A percentile compares a stretch with the other conserved stretches of the same genome.
These are phyloP conservation scores for Polychaeton citri DNA, from an alignment of 2,329 filamentous ascomycete genomes.

Conservation along the genomic window DNA sequence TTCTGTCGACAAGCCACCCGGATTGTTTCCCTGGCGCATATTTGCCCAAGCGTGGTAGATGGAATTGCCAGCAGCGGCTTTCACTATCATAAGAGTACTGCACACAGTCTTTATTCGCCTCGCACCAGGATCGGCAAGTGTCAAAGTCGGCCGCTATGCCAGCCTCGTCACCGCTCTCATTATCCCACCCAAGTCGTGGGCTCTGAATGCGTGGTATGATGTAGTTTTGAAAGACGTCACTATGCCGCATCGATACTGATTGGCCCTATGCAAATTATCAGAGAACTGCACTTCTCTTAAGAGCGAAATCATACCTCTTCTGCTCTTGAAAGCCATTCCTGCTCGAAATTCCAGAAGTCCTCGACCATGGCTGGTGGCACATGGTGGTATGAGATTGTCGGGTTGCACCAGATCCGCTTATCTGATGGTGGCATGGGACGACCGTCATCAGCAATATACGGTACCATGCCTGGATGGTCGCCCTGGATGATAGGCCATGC, in stretches of 20 bases:
- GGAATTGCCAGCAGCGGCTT: neutral
- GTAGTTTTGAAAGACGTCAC: constrained; percentile 13
- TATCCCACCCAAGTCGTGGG: constrained; percentile 14
- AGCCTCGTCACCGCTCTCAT: constrained; percentile 9
- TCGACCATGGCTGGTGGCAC: constrained; percentile 10
- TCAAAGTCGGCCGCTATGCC: constrained; percentile 1
- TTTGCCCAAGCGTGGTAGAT: neutral
- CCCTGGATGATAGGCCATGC: constrained; percentile 17
- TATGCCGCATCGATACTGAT: constrained; percentile 7
- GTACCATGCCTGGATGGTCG: constrained; percentile 15
- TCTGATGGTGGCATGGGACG: neutral
- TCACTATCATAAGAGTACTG: constrained; percentile 4
- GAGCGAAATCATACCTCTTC: constrained; percentile 1
- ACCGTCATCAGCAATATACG: constrained; percentile 2
- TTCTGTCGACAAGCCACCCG: neutral
- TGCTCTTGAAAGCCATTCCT: constrained; percentile 8
- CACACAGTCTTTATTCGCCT: constrained; percentile 3
- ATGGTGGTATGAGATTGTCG: constrained; percentile 14
- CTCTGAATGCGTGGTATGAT: constrained; percentile 11
- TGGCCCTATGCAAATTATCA: neutral
- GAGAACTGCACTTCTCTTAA: neutral
- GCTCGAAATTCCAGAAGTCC: constrained; percentile 16
- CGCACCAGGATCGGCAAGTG: constrained; percentile 5
- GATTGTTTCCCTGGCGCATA: neutral
- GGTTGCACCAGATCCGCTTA: constrained; percentile 14